Evolutionary conservation across 2,329 filamentous ascomycete species (phyloP), one percentile per base, ranked within the genome.

Genomic region (Ustulina deusta): DNA sequence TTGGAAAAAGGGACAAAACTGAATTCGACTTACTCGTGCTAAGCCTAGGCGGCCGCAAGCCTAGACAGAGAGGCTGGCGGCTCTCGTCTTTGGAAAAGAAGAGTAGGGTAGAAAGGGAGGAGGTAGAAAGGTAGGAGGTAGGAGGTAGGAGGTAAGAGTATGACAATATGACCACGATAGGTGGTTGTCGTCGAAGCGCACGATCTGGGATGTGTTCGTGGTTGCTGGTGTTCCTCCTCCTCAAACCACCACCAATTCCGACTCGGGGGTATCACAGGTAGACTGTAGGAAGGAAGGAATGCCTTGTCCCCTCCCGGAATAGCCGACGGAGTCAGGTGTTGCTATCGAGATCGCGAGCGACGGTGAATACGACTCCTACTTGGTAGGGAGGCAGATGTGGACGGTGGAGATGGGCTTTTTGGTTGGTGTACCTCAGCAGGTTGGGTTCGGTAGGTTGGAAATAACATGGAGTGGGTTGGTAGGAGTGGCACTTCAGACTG

Each of bases 31-130:
- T 71, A 78, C 77, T 74, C 74, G 74, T 72, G 67, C 59, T 69
- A 65, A 76, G 74, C 74, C 77, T 75, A 77, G 76, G 77, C 74
- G 76, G 74, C 76, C 74, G 75, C 73, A 68, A 74, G 74, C 76
- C 77, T 75, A 77, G 77, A 76, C 73, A 52, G 72, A 52, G 72
- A 74, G 71, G 74, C 74, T 68, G 71, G 61, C 70, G 65, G 64
- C 69, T 71, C 72, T 51, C 49, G 44, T 66, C 56, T 40, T 63
- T 65, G 32, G 40, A 69, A 55, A 68, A 69, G 68, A 69, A n/a
- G n/a, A n/a, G n/a, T n/a, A n/a, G n/a, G n/a, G n/a, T n/a, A n/a
- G 65, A 58, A 40, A 61, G 62, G 13, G 15, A 27, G 22, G 48
- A 55, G 15, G 15, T 6, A 9, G 65, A 56, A 36, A 61, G 61